A percentile compares a stretch with the other conserved stretches of the same genome.
These are phyloP conservation scores for Chaetomium fimeti DNA, from an alignment of 495 filamentous ascomycete species.

Conservation along the genomic window DNA sequence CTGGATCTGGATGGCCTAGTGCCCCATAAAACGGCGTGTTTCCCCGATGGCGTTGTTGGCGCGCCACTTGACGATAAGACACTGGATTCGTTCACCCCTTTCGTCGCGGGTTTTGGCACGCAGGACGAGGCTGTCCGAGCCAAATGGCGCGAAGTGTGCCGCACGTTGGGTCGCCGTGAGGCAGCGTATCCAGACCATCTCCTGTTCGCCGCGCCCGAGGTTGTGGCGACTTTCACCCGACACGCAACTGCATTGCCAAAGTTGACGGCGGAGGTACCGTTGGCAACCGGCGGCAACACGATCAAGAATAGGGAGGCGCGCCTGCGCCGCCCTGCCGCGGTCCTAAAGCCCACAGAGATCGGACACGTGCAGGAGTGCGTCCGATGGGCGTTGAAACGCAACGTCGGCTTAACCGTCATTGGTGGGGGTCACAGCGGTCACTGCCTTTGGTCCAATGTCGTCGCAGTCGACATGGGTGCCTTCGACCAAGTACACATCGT, in stretches of 20 bases:
- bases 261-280: conserved; percentile 50
- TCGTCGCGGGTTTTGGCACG: conserved; percentile 51
- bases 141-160: conserved; percentile 55
- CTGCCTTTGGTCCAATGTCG: conserved; percentile 54
- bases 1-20: conserved; percentile 47
- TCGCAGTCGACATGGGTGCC: conserved; percentile 58
- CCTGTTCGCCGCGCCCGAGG: conserved; percentile 51
- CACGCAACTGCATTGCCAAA: conserved; percentile 48
- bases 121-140: conserved; percentile 39
- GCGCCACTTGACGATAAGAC: conserved; percentile 50
- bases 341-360: conserved; percentile 51
- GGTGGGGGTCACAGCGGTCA: conserved; percentile 62
- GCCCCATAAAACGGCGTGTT: conserved; percentile 52
- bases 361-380: conserved; percentile 57
- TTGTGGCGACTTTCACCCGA: conserved; percentile 55
- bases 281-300: conserved; percentile 26
- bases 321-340: conserved; percentile 45
- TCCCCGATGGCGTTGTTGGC: conserved; percentile 49
- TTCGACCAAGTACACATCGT: conserved; percentile 56
- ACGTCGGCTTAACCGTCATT: conserved; percentile 51
- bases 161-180: conserved; percentile 48
- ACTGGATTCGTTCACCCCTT: conserved; percentile 56
- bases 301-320: conserved; percentile 57
- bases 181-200: conserved; percentile 45
- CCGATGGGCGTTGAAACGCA: conserved; percentile 57